These are phyloP conservation scores for Moesziomyces parantarcticus DNA, from an alignment of 1,284 basidiomycete species.

Conservation along the genomic window DNA sequence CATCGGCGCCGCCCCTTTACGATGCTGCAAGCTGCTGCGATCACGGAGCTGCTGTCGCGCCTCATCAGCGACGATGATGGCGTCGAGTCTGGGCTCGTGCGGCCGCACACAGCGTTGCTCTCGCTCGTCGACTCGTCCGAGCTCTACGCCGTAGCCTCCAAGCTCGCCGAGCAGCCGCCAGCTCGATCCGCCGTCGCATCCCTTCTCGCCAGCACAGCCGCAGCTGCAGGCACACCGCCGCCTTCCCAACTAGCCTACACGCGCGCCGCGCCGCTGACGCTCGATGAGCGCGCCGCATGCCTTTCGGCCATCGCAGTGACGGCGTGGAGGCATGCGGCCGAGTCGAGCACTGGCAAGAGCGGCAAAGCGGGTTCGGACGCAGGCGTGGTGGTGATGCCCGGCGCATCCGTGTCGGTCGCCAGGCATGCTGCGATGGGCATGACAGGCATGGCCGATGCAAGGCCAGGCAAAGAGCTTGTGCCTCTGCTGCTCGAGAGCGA, in stretches of 20 bases:
- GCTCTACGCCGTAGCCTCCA: conserved; percentile 35
- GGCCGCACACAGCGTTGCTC: conserved; percentile 38
- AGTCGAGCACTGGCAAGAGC: not conserved
- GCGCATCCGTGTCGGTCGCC: conserved; percentile 15
- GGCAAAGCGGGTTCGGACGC: not conserved
- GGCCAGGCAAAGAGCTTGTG: conserved; percentile 11
- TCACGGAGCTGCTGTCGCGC: conserved; percentile 34
- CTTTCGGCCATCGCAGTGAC: conserved; percentile 38
- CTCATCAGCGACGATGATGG: conserved; percentile 16
- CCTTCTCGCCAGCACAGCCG: conserved; percentile 27
- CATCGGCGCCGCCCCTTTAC: not conserved
- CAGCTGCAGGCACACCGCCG: conserved; percentile 10
- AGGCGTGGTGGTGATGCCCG: conserved; percentile 17
- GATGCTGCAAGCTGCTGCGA: conserved; percentile 43
- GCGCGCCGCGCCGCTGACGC: conserved; percentile 10
- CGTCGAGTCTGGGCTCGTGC: not conserved
- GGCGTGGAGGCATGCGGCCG: conserved; percentile 31
- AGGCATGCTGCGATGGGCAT: conserved; percentile 26
- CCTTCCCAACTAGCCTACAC: not conserved
- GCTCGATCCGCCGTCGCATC: conserved; percentile 18
- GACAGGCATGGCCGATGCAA: conserved; percentile 1
- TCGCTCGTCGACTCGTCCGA: conserved; percentile 44
- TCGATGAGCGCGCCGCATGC: conserved; percentile 39
- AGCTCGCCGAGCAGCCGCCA: conserved; percentile 18
- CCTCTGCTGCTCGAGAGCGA: conserved; percentile 41